Base-by-base conservation (phyloP, 1,284 basidiomycete species). In the Ustilago tritici region DNA sequence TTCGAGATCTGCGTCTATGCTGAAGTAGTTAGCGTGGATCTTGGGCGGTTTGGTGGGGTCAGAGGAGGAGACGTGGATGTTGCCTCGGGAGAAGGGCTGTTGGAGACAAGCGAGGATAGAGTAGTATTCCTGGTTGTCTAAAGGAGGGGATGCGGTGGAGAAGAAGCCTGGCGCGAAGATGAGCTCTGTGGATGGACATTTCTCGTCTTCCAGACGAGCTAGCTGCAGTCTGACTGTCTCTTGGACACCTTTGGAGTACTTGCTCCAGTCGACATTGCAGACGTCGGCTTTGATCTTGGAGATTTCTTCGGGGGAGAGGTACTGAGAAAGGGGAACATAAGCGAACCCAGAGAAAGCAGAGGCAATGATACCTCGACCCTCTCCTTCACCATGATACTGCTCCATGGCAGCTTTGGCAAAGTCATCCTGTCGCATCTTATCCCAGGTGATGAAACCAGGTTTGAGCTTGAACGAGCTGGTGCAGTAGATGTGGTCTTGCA, bases 401-500 rank as follows among this genome's bases (percentile, higher is more conserved):
- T 82, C 66, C 79, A 82, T 81, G 46, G 76, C 71, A 3, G 65
- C 70, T 52, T 70, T 71, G 59, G 79, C 81, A 53, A 82, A 82
- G 54, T 78, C 74, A 36, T 78, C 61, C 23, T 81, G 58, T 31
- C 76, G 71, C 74, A 82, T 70, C 66, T 77, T 78, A 65, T 82
- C 80, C 74, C 76, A 81, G 3, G 81, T 82, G 19, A 65, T 75
- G 50, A 46, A 65, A 35, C 80, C 81, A 3, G 74, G 70, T 36
- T 78, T 76, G 36, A 82, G 70, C 61, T 82, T 81, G 76, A 71
- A 82, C 40, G 74, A 67, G 61, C 57, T 63, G n/a, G 70, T 68
- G 89, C 89, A 57, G 74, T 76, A 81, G 36, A 81, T 74, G 68
- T 90, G 89, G 54, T 90, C 89, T 62, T 89, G 89, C 0, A 89